phyloP scores from a whole-genome alignment of 768 basidiomycete genomes.

The Multifurca ochricompacta region DNA sequence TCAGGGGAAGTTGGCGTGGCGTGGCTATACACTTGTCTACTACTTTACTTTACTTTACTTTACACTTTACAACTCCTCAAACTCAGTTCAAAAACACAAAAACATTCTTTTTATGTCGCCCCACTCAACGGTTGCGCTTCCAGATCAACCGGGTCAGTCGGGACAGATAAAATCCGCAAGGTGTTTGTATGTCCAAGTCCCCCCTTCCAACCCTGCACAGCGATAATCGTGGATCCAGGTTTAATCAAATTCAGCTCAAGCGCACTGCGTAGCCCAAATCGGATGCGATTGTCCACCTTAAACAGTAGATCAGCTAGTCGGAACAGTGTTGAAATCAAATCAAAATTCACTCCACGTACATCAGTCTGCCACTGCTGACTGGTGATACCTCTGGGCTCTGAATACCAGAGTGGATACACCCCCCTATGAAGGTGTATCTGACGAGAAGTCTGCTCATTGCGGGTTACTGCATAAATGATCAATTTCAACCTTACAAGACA shows the following conservation, averaged over 20 bases:
- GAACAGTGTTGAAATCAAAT: conserved; percentile 5
- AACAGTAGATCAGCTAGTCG: conserved; percentile 1
- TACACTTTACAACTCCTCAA: no score
- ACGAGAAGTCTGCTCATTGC: conserved; percentile 90
- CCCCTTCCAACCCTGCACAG: conserved; percentile 99
- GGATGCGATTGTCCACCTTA: conserved; percentile 83
- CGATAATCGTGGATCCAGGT: conserved; percentile 82
- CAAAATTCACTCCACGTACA: conserved; percentile 41
- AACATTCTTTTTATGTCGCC: background rate
- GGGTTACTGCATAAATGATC: conserved; percentile 57
- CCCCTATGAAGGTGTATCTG: conserved; percentile 97
- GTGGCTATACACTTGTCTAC: no score
- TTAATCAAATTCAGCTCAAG: conserved; percentile 79
- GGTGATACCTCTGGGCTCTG: conserved; percentile 84
- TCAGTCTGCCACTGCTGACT: conserved; percentile 96
- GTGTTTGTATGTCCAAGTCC: conserved; percentile 96
- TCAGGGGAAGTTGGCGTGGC: no score
- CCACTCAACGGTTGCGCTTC: conserved; percentile 55
- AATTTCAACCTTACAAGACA: background rate
- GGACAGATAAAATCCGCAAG: conserved; percentile 74
- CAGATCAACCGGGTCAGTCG: conserved; percentile 72
- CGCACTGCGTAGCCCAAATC: conserved; percentile 81
- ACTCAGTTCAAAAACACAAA: no score
- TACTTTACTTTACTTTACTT: background rate
- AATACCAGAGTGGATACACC: conserved; percentile 95